A percentile compares a stretch with the other conserved stretches of the same genome.
phyloP scores from a whole-genome alignment of 2,329 filamentous ascomycete species.

The Xylariales sp. region DNA sequence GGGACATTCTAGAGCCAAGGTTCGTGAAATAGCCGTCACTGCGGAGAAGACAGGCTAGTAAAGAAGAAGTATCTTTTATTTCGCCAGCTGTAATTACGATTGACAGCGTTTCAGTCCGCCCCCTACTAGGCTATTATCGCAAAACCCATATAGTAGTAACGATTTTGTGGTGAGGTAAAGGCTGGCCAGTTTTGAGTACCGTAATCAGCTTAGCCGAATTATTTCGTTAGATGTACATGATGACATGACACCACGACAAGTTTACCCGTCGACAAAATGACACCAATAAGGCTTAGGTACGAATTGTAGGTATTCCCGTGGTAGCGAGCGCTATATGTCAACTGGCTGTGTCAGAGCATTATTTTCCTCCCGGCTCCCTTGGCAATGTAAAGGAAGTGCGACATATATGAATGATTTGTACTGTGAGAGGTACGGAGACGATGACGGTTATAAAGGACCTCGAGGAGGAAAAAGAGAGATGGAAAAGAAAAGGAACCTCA shows the following conservation, averaged over 20 bases:
- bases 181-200: neutral
- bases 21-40: neutral
- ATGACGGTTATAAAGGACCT: too few relatives aligned
- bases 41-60: neutral
- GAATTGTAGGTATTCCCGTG: neutral
- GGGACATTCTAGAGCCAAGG: constrained; percentile 7
- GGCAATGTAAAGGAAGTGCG: too few relatives aligned
- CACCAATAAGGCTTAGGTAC: neutral
- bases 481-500: too few relatives aligned
- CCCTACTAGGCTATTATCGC: neutral
- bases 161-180: neutral
- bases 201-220: constrained; percentile 20
- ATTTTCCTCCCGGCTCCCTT: too few relatives aligned
- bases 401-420: too few relatives aligned
- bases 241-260: constrained; percentile 7
- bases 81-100: constrained; percentile 1
- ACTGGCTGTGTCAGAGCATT: constrained; percentile 11
- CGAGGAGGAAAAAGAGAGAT: too few relatives aligned
- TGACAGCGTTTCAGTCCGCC: neutral
- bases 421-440: too few relatives aligned
- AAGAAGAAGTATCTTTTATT: neutral
- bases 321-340: constrained; percentile 18
- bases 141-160: neutral
- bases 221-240: constrained; percentile 9
- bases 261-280: neutral